Evolutionary conservation across 148 eudicot species (phyloP).

Genomic region (Chenopodium album): DNA sequence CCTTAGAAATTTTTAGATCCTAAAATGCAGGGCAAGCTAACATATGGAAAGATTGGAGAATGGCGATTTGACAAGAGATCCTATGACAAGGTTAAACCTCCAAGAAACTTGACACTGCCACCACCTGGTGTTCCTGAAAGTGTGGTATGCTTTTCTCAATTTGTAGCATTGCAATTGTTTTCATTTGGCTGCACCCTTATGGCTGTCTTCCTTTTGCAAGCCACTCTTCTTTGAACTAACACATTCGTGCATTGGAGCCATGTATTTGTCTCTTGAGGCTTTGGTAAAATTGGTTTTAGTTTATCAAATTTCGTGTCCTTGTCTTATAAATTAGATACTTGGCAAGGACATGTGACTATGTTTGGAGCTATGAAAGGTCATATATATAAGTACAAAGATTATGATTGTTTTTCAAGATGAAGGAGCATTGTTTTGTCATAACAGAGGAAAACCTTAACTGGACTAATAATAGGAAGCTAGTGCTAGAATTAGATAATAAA

Average conservation of each 20-base stretch:
- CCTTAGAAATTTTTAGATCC: constrained; percentile 7
- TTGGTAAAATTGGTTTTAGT: background rate
- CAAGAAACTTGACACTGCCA: constrained; percentile 84
- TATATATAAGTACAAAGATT: no score
- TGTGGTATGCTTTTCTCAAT: constrained; percentile 63
- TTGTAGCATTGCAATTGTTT: background rate
- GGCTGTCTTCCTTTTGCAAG: constrained; percentile 3
- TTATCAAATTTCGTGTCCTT: background rate
- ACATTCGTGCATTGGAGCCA: background rate
- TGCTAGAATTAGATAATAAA: no score
- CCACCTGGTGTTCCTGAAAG: constrained; percentile 98
- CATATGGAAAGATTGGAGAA: constrained; percentile 94
- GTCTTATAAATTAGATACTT: background rate
- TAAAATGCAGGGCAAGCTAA: constrained; percentile 67
- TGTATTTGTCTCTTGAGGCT: background rate
- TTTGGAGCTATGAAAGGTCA: background rate
- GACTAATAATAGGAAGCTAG: background rate
- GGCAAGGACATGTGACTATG: background rate
- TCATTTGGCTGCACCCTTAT: background rate
- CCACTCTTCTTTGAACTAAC: background rate
- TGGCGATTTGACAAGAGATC: constrained; percentile 99
- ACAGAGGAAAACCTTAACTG: background rate
- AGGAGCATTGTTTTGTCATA: background rate
- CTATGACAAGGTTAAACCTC: constrained; percentile 58
- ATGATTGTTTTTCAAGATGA: background rate